Base-by-base conservation (phyloP, 2,329 filamentous ascomycete genomes). In the Ophiognomonia clavigignenti-juglandacearum region DNA sequence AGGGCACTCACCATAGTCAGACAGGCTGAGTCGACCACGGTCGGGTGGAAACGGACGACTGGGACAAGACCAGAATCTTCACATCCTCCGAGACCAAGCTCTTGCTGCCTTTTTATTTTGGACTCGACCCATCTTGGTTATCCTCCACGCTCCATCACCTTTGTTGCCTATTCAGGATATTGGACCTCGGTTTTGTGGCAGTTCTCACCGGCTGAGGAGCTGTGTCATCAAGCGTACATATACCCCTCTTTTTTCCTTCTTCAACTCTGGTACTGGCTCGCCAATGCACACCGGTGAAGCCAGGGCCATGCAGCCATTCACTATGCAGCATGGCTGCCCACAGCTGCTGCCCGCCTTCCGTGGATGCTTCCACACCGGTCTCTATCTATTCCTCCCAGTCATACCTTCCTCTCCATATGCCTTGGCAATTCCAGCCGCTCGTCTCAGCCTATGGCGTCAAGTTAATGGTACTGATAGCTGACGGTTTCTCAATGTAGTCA, bases 171-270 rank as follows among this genome's bases (percentile, higher is more conserved):
- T 49, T 38, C 46, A 45, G 39, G 22, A 32, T 37, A 27, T 32
- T 36, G 43, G 14, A 36, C 20, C 32, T 38, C 39, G 20, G 16
- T 43, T 27, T 23, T 32, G 35, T 48, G 42, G 23, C 22, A 38
- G 46, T 35, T 27, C 26, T 23, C 19, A 24, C 34, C 37, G 19
- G 29, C 23, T 11, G 29, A 35, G 24, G 24, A 26, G 39, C 34
- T 39, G 39, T 39, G 39, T 27, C 40, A 34, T 49, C 35, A 43
- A 43, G 42, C 43, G 50, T 52, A 52, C 42, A 35, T 52, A 46
- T 26, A 26, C 50, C 50, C 50, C 50, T 52, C 50, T 52, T 52
- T 49, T 43, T 46, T 44, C 23, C 29, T n/a, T n/a, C n/a, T n/a
- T n/a, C n/a, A n/a, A n/a, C 32, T 11, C 26, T 20, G n/a, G 24